These are phyloP conservation scores for Colletotrichum lindemuthianum DNA, from an alignment of 2,329 filamentous ascomycete species.

Conservation along the genomic window DNA sequence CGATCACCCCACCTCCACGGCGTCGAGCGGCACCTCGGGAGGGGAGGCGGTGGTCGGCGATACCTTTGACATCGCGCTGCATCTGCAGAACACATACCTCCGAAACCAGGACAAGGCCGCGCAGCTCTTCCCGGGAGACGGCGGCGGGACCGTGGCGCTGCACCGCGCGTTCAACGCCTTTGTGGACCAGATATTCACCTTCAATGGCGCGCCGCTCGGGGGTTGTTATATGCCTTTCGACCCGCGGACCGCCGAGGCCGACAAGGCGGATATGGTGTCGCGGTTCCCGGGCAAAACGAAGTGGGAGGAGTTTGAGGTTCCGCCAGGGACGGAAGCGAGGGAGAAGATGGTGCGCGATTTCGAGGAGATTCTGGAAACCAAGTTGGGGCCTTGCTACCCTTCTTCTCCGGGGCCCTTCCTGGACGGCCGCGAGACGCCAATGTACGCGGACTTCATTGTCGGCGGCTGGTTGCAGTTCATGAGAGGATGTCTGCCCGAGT, in stretches of 20 bases:
- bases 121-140: not conserved
- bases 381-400: not conserved
- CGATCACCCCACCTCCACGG: conserved; percentile 51
- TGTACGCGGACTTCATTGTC: conserved; percentile 3
- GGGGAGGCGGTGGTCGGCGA: conserved; percentile 59
- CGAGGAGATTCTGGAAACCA: not conserved
- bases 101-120: not conserved
- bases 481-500: conserved; percentile 3
- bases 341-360: not conserved
- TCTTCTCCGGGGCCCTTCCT: not conserved
- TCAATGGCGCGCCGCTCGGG: conserved; percentile 4
- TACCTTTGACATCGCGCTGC: conserved; percentile 72
- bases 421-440: conserved; percentile 1
- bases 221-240: conserved; percentile 5
- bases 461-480: conserved; percentile 5
- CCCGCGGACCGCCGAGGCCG: conserved; percentile 5
- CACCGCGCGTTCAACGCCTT: not conserved
- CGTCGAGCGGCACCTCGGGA: not conserved
- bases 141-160: not conserved
- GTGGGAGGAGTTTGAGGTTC: conserved; percentile 2
- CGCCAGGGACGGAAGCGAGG: not conserved
- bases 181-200: conserved; percentile 37
- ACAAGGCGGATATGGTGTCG: not conserved
- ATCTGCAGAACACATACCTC: conserved; percentile 62
- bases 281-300: not conserved